A percentile compares a stretch with the other conserved stretches of the same genome.
These are phyloP conservation scores for Syzygium grande DNA, from an alignment of 345 rosid species.

Conservation along the genomic window DNA sequence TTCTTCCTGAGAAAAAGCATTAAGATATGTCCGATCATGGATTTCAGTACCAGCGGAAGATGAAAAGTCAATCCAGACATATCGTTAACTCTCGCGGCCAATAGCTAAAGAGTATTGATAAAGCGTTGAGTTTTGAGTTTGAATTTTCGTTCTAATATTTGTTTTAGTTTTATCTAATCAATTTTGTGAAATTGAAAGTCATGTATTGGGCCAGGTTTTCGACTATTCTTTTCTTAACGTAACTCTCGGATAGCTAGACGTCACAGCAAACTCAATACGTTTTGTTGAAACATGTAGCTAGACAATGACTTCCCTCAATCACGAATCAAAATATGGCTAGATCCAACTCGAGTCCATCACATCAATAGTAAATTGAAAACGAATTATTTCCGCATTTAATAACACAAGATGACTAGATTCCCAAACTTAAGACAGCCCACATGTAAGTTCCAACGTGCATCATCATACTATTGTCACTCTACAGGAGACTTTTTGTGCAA, in stretches of 20 bases:
- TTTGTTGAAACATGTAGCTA: not conserved
- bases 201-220: not conserved
- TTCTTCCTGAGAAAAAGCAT: not conserved
- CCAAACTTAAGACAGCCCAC: not conserved
- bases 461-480: not conserved
- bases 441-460: not conserved
- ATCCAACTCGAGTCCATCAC: not conserved
- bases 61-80: not conserved
- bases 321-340: not conserved
- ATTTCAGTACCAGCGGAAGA: not conserved
- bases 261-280: not conserved
- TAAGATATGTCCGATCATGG: not conserved
- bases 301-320: not conserved
- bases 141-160: not conserved
- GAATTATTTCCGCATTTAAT: not conserved
- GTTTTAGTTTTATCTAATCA: not conserved
- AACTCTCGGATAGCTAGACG: not conserved
- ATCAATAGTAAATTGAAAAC: not conserved
- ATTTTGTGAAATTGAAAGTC: not conserved
- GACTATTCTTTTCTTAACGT: not conserved
- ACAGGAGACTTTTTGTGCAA: not conserved
- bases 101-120: not conserved
- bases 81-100: too few species aligned
- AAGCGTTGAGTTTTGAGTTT: not conserved
- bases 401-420: not conserved